Evolutionary conservation across 257 asterid genomes (phyloP).

Genomic region (Capsicum rhomboideum): DNA sequence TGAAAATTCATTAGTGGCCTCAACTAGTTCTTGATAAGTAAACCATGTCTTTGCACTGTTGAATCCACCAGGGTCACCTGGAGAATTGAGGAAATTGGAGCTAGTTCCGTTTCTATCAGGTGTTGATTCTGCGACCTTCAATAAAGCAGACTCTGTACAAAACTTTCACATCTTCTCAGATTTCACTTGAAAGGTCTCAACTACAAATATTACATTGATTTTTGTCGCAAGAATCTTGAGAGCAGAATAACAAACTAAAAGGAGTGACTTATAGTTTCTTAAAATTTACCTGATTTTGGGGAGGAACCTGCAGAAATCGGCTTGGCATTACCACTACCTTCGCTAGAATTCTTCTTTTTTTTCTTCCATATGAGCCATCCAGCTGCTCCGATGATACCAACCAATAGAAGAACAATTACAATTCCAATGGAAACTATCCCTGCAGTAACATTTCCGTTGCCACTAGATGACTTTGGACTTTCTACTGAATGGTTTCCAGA

Average conservation of each 20-base stretch:
- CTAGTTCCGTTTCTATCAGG: constrained; percentile 30
- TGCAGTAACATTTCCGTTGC: constrained; percentile 44
- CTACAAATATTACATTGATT: background rate
- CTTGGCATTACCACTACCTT: constrained; percentile 38
- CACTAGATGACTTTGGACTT: constrained; percentile 23
- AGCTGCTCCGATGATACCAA: constrained; percentile 40
- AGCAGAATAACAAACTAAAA: background rate
- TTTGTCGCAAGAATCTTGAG: background rate
- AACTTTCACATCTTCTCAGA: constrained; percentile 10
- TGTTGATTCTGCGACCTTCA: constrained; percentile 39
- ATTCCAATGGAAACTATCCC: constrained; percentile 34
- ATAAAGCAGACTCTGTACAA: constrained; percentile 51
- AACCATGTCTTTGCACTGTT: constrained; percentile 68
- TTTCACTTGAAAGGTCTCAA: background rate
- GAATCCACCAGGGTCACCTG: constrained; percentile 50
- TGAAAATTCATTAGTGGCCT: constrained; percentile 73
- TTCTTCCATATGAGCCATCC: constrained; percentile 45
- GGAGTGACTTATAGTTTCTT: background rate
- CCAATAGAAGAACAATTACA: constrained; percentile 33
- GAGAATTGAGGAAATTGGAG: constrained; percentile 31
- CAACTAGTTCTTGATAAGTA: constrained; percentile 57
- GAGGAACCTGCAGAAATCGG: constrained; percentile 47
- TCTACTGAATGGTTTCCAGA: constrained; percentile 24
- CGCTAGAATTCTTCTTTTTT: constrained; percentile 50
- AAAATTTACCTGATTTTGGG: constrained; percentile 49